Base-by-base conservation (phyloP, 208 protist genomes). In the Leishmania mexicana region DNA sequence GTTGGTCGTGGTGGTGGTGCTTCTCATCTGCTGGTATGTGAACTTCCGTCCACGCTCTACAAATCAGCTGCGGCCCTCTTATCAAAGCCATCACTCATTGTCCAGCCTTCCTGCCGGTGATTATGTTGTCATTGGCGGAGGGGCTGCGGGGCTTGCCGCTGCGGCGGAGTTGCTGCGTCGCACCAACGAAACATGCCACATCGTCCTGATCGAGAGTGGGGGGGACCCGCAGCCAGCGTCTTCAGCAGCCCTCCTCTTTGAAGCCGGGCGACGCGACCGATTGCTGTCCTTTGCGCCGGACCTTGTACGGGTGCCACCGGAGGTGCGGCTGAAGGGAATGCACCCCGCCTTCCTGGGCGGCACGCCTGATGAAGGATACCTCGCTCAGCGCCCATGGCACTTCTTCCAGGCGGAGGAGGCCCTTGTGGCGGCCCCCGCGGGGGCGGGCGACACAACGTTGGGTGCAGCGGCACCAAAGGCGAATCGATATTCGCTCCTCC, bases 121-220 rank as follows among this genome's bases (percentile, higher is more conserved):
- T 72, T 97, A 94, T 79, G 85, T 96, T 17, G 86, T 97, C 38
- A 79, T 97, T 45, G 94, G 94, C 47, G 94, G 75, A n/a, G 94
- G 94, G 10, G 86, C 89, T 65, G 94, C 90, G 11, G 94, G 94
- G 11, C 81, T 97, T 28, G 85, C 93, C 8, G 94, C 94, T 35
- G 85, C 80, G 0, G 81, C 84, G 1, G 62, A 68, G 19, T 71
- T 97, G n/a, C 78, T 96, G 8, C 57, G 86, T 47, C n/a, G 42
- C 28, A 79, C 80, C 5, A 7, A 24, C 0, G 49, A 81, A 35
- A 21, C 51, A 38, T 53, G 35, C 0, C 79, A 79, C 1, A 88
- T 97, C 13, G 62, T 93, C 42, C 71, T 97, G 51, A 57, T 97
- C 35, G 94, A 97, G 60, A 64, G 80, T 2, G 94, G 94, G 19